These are phyloP conservation scores for Globisporangium cystogenes DNA, from an alignment of 352 stramenopile genomes.

Conservation along the genomic window DNA sequence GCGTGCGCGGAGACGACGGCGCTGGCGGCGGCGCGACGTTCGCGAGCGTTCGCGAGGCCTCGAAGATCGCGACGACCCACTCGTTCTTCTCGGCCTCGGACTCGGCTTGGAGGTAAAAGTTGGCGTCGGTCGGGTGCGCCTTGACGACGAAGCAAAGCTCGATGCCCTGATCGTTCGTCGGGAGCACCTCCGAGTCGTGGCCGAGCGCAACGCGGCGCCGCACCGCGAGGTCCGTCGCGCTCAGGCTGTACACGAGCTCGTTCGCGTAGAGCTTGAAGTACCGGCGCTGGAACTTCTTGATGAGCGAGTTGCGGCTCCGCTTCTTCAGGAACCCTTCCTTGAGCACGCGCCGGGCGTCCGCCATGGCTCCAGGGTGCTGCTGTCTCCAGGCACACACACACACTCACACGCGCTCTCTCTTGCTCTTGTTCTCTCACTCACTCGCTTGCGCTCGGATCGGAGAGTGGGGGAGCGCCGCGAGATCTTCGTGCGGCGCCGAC, in stretches of 20 bases:
- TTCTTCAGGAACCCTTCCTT: constrained; percentile 75
- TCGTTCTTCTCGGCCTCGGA: constrained; percentile 57
- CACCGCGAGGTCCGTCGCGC: constrained; percentile 20
- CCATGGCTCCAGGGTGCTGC: constrained; percentile 10
- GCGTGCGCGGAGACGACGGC: constrained; percentile 3
- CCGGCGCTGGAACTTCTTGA: constrained; percentile 47
- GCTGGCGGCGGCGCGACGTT: constrained; percentile 19
- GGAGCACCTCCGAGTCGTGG: constrained; percentile 45
- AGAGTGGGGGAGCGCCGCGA: constrained; percentile 2
- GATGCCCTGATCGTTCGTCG: constrained; percentile 67
- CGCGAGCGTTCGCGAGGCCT: constrained; percentile 33
- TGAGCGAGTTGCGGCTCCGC: constrained; percentile 35
- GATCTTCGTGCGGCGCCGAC: background rate
- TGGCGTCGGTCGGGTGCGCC: constrained; percentile 24
- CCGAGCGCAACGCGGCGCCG: constrained; percentile 40
- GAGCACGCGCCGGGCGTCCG: constrained; percentile 29
- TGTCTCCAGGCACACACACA: no score
- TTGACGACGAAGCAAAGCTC: constrained; percentile 51
- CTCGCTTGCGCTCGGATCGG: background rate
- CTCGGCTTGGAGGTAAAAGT: constrained; percentile 60
- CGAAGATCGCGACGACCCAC: constrained; percentile 54
- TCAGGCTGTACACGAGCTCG: constrained; percentile 58
- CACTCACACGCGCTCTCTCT: no score
- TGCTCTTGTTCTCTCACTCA: background rate
- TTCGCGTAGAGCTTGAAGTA: constrained; percentile 67